Evolutionary conservation across 2,329 filamentous ascomycete species (phyloP), one percentile per base, ranked within the genome.

Genomic region (Aureobasidium pullulans): DNA sequence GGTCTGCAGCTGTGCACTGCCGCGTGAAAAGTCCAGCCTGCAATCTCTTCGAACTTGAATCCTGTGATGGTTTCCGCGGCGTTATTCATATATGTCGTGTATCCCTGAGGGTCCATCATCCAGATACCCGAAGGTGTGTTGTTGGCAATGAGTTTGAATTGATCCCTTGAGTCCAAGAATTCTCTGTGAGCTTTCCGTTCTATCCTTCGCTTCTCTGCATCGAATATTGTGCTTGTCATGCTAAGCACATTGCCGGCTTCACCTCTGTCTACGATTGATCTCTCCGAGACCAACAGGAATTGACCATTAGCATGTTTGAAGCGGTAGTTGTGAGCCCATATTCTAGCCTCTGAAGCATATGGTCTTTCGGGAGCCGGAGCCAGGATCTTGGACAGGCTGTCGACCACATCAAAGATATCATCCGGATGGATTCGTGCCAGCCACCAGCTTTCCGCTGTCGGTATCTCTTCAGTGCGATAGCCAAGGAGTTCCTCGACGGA

Each of bases 21-120:
- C 15, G 60, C 60, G 31, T 61, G 60, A 19, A 61, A 61, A 19
- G 60, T 61, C 37, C 57, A 61, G 3, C 58, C 60, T n/a, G 31
- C 32, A n/a, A 61, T 59, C 47, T 61, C 60, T 7, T 61, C 56
- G 8, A 52, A 54, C 11, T 46, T 59, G 43, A 59, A 61, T 16
- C 60, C 60, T 10, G 60, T 61, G 29, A 61, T 61, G 6, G 43
- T 39, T 31, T 61, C 60, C 6, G 60, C 60, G 29, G 60, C 60
- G 5, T 46, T 15, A 16, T 61, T 61, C 60, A 61, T 61, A 34
- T 56, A 61, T 10, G 49, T 61, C 11, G 42, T 48, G 16, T 54
- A 54, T 4, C 60, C 60, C 8, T 47, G 54, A 0, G 54, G 54
- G 15, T 61, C 60, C 60, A 61, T 59, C 60, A 61, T 53, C 36